Evolutionary conservation across 352 stramenopile genomes (phyloP).

Genomic region (Globisporangium radiosum): DNA sequence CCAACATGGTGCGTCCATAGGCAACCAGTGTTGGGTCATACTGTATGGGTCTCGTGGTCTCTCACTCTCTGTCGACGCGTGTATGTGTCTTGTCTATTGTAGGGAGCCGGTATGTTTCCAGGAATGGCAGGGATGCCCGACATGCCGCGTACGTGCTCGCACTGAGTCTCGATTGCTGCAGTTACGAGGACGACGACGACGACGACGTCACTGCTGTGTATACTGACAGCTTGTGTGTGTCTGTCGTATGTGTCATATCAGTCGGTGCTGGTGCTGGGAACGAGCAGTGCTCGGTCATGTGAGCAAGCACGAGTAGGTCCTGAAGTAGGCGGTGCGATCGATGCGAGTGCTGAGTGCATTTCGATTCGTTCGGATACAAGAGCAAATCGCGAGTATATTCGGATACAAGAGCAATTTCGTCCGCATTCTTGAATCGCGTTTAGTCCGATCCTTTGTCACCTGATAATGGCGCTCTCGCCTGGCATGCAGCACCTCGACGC

Average conservation of each 20-base stretch:
- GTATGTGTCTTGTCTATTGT: too few relatives aligned
- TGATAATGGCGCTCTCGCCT: conserved; percentile 3
- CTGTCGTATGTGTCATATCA: conserved; percentile 15
- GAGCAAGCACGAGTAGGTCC: not conserved
- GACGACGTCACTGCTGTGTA: too few relatives aligned
- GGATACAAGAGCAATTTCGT: too few relatives aligned
- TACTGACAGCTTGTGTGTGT: conserved; percentile 4
- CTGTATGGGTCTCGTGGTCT: too few relatives aligned
- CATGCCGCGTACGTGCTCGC: conserved; percentile 45
- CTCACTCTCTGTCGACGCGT: too few relatives aligned
- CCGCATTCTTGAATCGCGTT: too few relatives aligned
- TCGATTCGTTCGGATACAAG: too few relatives aligned
- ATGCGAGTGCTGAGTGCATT: too few relatives aligned
- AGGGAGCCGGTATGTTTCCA: conserved; percentile 74
- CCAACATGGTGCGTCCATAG: conserved; percentile 72
- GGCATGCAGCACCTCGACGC: conserved; percentile 25
- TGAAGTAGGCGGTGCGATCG: not conserved
- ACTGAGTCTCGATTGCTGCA: too few relatives aligned
- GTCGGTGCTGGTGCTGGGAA: conserved; percentile 47
- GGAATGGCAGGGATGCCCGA: conserved; percentile 80
- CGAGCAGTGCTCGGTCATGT: conserved; percentile 78
- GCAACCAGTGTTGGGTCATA: not conserved
- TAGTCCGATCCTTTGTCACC: not conserved
- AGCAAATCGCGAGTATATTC: too few relatives aligned
- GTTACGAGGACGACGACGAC: too few relatives aligned